Base-by-base conservation (phyloP, 345 rosid species). In the Balakata baccata region DNA sequence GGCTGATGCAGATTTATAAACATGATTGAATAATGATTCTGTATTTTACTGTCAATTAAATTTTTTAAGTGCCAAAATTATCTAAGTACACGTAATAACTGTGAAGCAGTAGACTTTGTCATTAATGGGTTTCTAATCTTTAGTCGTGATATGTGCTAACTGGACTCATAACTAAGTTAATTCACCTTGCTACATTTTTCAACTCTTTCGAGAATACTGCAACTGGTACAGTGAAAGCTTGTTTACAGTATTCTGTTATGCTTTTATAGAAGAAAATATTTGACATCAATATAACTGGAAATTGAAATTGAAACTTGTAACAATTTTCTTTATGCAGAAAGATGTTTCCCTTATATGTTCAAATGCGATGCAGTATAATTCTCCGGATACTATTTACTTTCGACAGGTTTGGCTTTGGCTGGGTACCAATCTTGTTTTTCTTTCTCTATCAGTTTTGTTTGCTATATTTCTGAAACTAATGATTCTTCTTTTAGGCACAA, bases 331-430 rank as follows among this genome's bases (percentile, higher is more conserved):
- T 47, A 16, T 83, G 91, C 97, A 95, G 99, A 82, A 84, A 63
- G 99, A 95, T 67, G 80, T 95, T 64, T 84, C 88, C 77, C 80
- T 92, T 78, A 89, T 95, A 75, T 92, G 98, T 82, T 75, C 94
- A 59, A 95, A 95, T 69, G 99, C 99, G 38, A 92, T 95, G 99
- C 87, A 89, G 79, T 95, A 92, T 76, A 95, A 95, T 88, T 72
- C 99, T 51, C 81, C 99, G 38, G 99, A 92, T 81, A 95, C 99
- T 61, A 81, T 95, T 63, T 95, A 92, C 80, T 89, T 84, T 72
- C 86, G 96, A 72, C 98, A 95, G 98, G 99, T 95, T 74, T 79
- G 85, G 45, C 76, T 95, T 74, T 79, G 85, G 45, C 76, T 69
- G 29, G 20, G 20, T 72, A 67, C 71, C 68, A 25, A 49, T 43